A percentile compares a stretch with the other conserved stretches of the same genome.
phyloP scores from a whole-genome alignment of 2,329 filamentous ascomycete species.

The Fusarium ramigenum region DNA sequence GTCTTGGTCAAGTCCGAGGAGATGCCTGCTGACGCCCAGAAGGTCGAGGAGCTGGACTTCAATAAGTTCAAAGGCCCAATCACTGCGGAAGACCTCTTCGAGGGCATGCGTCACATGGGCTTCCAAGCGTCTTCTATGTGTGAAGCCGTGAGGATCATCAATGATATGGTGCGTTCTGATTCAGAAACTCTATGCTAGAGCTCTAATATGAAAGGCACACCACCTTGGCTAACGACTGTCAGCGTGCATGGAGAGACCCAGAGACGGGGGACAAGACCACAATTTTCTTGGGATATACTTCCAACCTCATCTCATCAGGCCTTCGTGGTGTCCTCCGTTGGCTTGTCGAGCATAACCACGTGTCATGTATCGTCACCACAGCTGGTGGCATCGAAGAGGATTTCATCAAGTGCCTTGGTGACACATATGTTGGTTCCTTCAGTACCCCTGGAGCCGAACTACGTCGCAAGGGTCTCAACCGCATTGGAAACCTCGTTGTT shows the following conservation, averaged over 20 bases:
- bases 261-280: constrained; percentile 84
- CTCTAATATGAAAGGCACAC: background rate
- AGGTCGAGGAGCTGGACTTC: constrained; percentile 93
- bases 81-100: constrained; percentile 84
- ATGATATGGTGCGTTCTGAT: constrained; percentile 79
- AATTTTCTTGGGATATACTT: constrained; percentile 97
- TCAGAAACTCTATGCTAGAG: background rate
- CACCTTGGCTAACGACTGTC: constrained; percentile 18
- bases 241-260: constrained; percentile 82
- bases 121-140: constrained; percentile 76
- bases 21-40: constrained; percentile 78
- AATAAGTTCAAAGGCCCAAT: constrained; percentile 80
- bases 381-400: constrained; percentile 97
- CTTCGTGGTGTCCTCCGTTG: constrained; percentile 91
- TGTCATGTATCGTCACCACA: constrained; percentile 93
- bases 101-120: constrained; percentile 88
- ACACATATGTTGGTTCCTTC: constrained; percentile 93
- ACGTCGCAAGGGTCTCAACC: constrained; percentile 87
- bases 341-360: constrained; percentile 90
- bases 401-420: constrained; percentile 96
- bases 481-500: constrained; percentile 94
- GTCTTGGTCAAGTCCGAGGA: constrained; percentile 87
- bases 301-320: constrained; percentile 96
- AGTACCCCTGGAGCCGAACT: constrained; percentile 78
- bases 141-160: constrained; percentile 90